Percentiles rank a stretch among this genome's conserved stretches.
phyloP scores from a whole-genome alignment of 257 asterid species.

The Gentiana dahurica region DNA sequence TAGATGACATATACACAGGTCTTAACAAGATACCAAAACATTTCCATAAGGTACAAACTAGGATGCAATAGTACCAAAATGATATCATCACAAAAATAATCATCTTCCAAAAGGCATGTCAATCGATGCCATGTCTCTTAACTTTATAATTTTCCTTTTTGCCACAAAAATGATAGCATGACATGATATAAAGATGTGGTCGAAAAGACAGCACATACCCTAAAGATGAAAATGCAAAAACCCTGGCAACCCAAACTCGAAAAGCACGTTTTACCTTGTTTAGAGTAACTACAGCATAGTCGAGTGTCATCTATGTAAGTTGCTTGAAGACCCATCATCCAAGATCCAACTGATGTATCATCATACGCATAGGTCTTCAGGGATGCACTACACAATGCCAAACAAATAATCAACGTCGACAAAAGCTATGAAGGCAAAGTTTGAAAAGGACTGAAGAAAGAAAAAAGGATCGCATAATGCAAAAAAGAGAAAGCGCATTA shows the following conservation, averaged over 20 bases:
- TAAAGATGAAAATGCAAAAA: background rate
- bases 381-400: constrained; percentile 51
- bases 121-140: too few relatives aligned
- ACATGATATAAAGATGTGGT: background rate
- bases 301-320: constrained; percentile 76
- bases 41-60: too few relatives aligned
- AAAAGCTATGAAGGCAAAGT: background rate
- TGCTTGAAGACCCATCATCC: constrained; percentile 92
- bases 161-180: background rate
- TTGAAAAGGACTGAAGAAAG: background rate
- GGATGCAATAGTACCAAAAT: too few relatives aligned
- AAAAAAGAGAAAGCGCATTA: background rate
- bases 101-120: too few relatives aligned
- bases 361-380: constrained; percentile 77
- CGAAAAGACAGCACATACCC: background rate
- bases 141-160: too few relatives aligned
- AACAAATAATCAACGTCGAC: background rate
- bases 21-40: too few relatives aligned
- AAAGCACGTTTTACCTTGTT: constrained; percentile 40
- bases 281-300: constrained; percentile 56
- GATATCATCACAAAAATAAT: too few relatives aligned
- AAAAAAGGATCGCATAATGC: background rate
- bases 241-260: background rate
- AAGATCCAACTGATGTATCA: constrained; percentile 81
- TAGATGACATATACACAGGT: too few relatives aligned